Percentiles rank a stretch among this genome's conserved stretches.
These are phyloP conservation scores for Wickerhamiella sorbophila DNA, from an alignment of 805 yeast species.

Conservation along the genomic window DNA sequence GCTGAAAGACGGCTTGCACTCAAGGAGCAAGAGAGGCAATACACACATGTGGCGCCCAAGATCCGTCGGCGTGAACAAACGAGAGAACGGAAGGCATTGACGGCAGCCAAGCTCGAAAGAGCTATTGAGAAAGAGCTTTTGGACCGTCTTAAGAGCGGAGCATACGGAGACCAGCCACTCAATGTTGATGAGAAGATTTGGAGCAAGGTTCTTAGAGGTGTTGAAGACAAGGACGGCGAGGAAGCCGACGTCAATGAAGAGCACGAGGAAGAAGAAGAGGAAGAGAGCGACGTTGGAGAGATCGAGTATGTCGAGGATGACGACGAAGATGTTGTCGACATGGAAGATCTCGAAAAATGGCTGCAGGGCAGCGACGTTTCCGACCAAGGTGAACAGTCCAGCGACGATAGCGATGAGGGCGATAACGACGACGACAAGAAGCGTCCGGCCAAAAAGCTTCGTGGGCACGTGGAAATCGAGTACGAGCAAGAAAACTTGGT, in stretches of 20 bases:
- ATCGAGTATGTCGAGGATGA: conserved; percentile 84
- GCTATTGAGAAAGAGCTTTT: conserved; percentile 91
- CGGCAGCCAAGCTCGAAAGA: conserved; percentile 92
- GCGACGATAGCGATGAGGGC: conserved; percentile 20
- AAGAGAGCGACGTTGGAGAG: conserved; percentile 50
- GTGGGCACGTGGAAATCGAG: conserved; percentile 61
- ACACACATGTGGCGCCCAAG: conserved; percentile 85
- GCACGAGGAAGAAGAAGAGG: conserved; percentile 35
- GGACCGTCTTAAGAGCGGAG: conserved; percentile 92
- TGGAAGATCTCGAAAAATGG: conserved; percentile 91
- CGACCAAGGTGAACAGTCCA: conserved; percentile 19
- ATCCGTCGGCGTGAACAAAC: conserved; percentile 88
- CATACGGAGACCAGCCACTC: conserved; percentile 94
- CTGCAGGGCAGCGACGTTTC: conserved; percentile 30
- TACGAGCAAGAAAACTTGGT: conserved; percentile 49
- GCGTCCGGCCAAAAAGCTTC: conserved; percentile 28
- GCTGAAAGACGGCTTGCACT: conserved; percentile 88
- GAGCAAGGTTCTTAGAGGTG: conserved; percentile 76
- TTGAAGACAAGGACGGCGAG: conserved; percentile 51
- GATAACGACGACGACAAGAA: conserved; percentile 25
- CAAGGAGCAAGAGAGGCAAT: conserved; percentile 82
- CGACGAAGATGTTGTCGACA: conserved; percentile 78
- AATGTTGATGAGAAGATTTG: conserved; percentile 93
- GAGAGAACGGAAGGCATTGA: conserved; percentile 90
- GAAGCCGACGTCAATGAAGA: conserved; percentile 36